Evolutionary conservation across 192 early-diverging fungal genomes (phyloP), one percentile per base, ranked within the genome.

Genomic region (Backusella luteola): DNA sequence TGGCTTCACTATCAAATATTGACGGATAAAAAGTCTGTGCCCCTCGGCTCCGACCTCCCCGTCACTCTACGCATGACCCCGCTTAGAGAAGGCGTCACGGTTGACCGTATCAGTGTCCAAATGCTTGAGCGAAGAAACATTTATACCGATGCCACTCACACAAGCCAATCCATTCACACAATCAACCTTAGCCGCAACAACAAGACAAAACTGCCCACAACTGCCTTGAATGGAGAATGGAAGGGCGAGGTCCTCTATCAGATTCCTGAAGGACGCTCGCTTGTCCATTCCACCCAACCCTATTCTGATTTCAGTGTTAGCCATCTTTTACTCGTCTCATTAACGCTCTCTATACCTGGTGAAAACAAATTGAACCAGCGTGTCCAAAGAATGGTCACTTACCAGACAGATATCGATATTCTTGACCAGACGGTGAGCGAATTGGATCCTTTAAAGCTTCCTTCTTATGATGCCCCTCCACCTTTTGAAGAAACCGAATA

Each of bases 291-390:
- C 32, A 72, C 71, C 0, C 71, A 72, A 19, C 19, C 17, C 7
- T 72, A 72, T 21, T 42, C 71, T n/a, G 71, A 53, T 29, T 72
- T 72, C 19, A 44, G n/a, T 38, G 26, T 72, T 15, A 42, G 15
- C 3, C 71, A 72, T 15, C 35, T 19, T 15, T 44, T 72, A 26
- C 71, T 72, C 26, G 32, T 72, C 11, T 72, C 71, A n/a, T 49
- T 72, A n/a, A n/a, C 46, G 9, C 41, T 72, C 21, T 72, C 71
- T 49, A 34, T 72, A 34, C 71, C 71, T 2, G 71, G 71, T 35
- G 39, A 39, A 44, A 32, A 32, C 41, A 69, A 23, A 34, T 5
- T 69, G 32, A 38, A 29, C 11, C 32, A 72, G 6, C 71, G 71
- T 32, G 71, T 44, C 34, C 71, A 72, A 53, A 32, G 39, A 29